Base-by-base conservation (phyloP, 140 eudicot species). In the Anethum foeniculum region DNA sequence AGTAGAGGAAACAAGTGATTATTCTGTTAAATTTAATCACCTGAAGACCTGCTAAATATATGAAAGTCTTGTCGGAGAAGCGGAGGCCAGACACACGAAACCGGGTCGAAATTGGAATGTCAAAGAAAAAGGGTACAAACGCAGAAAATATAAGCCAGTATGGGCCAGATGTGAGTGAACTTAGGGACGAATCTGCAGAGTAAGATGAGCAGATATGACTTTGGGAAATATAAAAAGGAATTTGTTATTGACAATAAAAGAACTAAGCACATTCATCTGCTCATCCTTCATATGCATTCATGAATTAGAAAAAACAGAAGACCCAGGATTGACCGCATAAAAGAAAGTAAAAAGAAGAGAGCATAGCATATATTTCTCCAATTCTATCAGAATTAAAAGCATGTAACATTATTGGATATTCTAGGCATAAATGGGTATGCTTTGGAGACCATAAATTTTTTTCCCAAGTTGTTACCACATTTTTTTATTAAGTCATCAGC, bases 21-120 rank as follows among this genome's bases (percentile, higher is more conserved):
- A 76, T 46, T 47, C 51, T 10, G 36, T 27, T 27, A 39, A 62
- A 39, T 41, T 80, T 32, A 4, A 67, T 82, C 89, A 95, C 99
- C 97, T 95, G 99, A 88, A 92, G 92, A 56, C 99, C 99, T 85
- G 99, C 99, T 83, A 89, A 79, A 85, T 95, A 95, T 67, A 92
- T 88, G 86, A 95, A 90, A 48, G 97, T 86, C 84, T 95, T 95
- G 90, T 95, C 97, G 5, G 99, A 89, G 89, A 95, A 92, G 81
- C 89, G 91, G 52, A 91, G 75, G 87, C 82, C 83, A 80, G 89
- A 78, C 39, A 92, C 93, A 79, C 93, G 97, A 77, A 95, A 95
- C 84, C 97, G 87, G 68, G 97, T 92, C 52, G 99, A 87, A 77
- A 95, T 89, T 51, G 99, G 99, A 75, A 95, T 92, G 88, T 95